These are phyloP conservation scores for Brettanomyces anomalus DNA, from an alignment of 805 yeast species.

Conservation along the genomic window DNA sequence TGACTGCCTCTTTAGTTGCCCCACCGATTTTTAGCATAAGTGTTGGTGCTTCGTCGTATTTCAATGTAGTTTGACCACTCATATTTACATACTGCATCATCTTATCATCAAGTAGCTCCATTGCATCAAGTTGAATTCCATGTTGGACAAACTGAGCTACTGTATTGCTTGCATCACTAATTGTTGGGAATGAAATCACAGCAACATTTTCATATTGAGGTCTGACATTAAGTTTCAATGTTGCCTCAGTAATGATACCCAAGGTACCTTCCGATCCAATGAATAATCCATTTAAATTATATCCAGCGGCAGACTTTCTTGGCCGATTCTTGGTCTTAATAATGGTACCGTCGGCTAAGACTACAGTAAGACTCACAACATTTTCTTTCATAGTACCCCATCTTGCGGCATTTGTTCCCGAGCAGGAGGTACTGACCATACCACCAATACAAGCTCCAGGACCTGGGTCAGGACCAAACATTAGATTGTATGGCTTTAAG, in stretches of 20 bases:
- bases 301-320: slow-evolving; percentile 72
- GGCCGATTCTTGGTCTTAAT: slow-evolving; percentile 70
- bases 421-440: slow-evolving; percentile 67
- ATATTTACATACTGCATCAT: slow-evolving; percentile 67
- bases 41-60: slow-evolving; percentile 65
- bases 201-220: slow-evolving; percentile 57
- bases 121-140: slow-evolving; percentile 70
- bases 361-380: slow-evolving; percentile 60
- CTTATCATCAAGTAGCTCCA: slow-evolving; percentile 66
- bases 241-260: slow-evolving; percentile 63
- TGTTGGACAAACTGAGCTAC: slow-evolving; percentile 57
- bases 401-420: slow-evolving; percentile 72
- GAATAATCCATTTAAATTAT: slow-evolving; percentile 66
- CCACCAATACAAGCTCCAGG: slow-evolving; percentile 80
- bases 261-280: slow-evolving; percentile 81
- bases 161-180: slow-evolving; percentile 59
- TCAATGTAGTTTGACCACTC: slow-evolving; percentile 42
- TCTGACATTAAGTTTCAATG: slow-evolving; percentile 54
- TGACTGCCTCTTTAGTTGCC: slow-evolving; percentile 38
- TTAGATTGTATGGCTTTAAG: slow-evolving; percentile 36
- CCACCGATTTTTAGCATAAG: slow-evolving; percentile 71
- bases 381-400: slow-evolving; percentile 79
- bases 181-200: slow-evolving; percentile 57
- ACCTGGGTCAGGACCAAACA: slow-evolving; percentile 74
- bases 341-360: slow-evolving; percentile 71